These are phyloP conservation scores for Tricholoma matsutake DNA, from an alignment of 768 basidiomycete genomes.

Conservation along the genomic window DNA sequence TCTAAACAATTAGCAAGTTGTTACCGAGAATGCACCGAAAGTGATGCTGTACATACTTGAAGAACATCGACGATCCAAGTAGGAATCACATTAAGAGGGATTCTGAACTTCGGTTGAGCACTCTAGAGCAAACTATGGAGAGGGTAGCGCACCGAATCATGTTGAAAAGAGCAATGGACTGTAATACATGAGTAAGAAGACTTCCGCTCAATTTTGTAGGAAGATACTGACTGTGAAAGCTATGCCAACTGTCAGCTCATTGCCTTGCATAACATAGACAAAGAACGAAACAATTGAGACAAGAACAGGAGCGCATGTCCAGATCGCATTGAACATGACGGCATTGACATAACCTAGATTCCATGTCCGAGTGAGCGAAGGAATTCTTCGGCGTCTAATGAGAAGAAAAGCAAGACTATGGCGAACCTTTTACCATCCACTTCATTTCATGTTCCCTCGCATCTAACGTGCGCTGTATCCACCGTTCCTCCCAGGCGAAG, in stretches of 20 bases:
- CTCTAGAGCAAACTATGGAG: not conserved
- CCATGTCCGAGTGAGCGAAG: no score
- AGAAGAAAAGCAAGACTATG: not conserved
- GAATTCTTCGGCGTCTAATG: no score
- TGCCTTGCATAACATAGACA: constrained; percentile 64
- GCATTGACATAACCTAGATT: constrained; percentile 49
- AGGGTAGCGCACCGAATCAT: constrained; percentile 64
- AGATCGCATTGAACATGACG: constrained; percentile 66
- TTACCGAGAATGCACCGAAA: no score
- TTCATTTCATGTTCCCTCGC: constrained; percentile 66
- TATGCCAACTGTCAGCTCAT: constrained; percentile 69
- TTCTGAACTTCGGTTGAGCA: no score
- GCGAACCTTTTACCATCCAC: constrained; percentile 69
- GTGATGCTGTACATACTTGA: no score
- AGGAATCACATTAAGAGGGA: no score
- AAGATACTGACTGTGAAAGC: constrained; percentile 75
- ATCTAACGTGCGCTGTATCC: constrained; percentile 65
- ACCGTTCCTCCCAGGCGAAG: constrained; percentile 78
- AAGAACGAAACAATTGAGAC: constrained; percentile 81
- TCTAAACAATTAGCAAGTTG: no score
- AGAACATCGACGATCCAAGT: no score
- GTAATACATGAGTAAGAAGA: not conserved
- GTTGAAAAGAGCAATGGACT: constrained; percentile 77
- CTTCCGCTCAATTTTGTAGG: no score
- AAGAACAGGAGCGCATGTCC: constrained; percentile 72